Evolutionary conservation across 306 rosid species (phyloP).

Genomic region (Rosa chinensis): DNA sequence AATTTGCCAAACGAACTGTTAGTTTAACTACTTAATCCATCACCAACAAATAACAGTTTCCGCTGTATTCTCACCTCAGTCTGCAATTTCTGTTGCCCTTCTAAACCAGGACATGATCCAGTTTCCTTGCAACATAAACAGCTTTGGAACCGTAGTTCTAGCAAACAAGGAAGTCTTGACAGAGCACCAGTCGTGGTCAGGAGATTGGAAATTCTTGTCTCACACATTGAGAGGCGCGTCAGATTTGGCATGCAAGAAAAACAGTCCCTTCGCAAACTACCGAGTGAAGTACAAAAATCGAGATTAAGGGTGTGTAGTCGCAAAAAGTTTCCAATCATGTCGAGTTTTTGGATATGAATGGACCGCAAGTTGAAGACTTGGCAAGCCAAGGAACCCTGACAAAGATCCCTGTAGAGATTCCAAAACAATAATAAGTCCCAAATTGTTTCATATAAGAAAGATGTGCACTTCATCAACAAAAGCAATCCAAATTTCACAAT

Average conservation of each 20-base stretch:
- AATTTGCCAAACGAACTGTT: slow-evolving; percentile 15
- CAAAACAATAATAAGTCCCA: slow-evolving; percentile 29
- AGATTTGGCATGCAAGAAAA: slow-evolving; percentile 75
- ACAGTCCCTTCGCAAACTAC: slow-evolving; percentile 59
- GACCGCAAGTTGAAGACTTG: slow-evolving; percentile 63
- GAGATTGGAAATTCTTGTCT: slow-evolving; percentile 69
- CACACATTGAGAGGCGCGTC: slow-evolving; percentile 63
- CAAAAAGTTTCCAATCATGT: slow-evolving; percentile 57
- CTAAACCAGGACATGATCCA: slow-evolving; percentile 50
- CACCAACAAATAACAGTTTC: slow-evolving; percentile 13
- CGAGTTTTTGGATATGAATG: slow-evolving; percentile 59
- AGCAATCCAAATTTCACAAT: not conserved
- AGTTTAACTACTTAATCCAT: not conserved
- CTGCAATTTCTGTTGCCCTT: slow-evolving; percentile 34
- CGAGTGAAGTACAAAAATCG: slow-evolving; percentile 61
- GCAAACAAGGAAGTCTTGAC: slow-evolving; percentile 62
- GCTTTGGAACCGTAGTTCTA: slow-evolving; percentile 71
- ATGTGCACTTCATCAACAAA: slow-evolving; percentile 5
- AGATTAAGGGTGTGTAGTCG: slow-evolving; percentile 65
- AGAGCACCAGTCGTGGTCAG: slow-evolving; percentile 67
- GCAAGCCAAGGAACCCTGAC: slow-evolving; percentile 64
- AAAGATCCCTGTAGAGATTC: slow-evolving; percentile 54
- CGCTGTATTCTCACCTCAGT: slow-evolving; percentile 44
- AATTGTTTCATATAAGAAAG: slow-evolving; percentile 13
- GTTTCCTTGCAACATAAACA: slow-evolving; percentile 58